Base-by-base conservation (phyloP, 352 stramenopile species). In the Globisporangium alternatum region DNA sequence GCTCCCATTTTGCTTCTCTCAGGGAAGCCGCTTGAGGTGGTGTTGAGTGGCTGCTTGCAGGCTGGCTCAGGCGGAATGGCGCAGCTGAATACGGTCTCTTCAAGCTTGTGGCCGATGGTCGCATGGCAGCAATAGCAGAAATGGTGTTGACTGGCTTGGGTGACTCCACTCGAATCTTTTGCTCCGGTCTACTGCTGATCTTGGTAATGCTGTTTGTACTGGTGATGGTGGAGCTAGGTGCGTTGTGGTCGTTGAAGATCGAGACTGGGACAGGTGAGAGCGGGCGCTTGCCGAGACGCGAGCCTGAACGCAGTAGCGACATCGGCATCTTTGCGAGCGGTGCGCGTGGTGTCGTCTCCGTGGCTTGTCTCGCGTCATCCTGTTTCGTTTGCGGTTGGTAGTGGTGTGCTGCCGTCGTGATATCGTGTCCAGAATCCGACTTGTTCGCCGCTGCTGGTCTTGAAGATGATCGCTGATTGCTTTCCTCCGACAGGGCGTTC, bases 311-410 rank as follows among this genome's bases (percentile, higher is more conserved):
- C 31, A 70, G 39, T 15, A 69, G 30, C 22, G 64, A 52, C 21
- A 45, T 12, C 3, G 57, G 48, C 22, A 51, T 66, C 35, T 56
- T 69, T 7, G 31, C 17, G 10, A 60, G 19, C 2, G 57, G 64
- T 2, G 44, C 43, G 7, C n/a, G 33, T 19, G 47, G 43, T 22
- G 35, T 41, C 2, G 44, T 43, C 3, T 28, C 25, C 3, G 59
- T 6, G 3, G 66, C 51, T 54, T 2, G 13, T 31, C 61, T 53
- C 17, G 54, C 35, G 52, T 68, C 48, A 15, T 69, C 66, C 19
- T 70, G 65, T 35, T 70, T 68, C 2, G 12, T 21, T 28, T 5
- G 3, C 12, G 59, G 22, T 53, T 79, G 58, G 21, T 47, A 19
- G 48, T 77, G 65, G 30, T 12, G 22, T 9, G 35, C 3, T 30